Evolutionary conservation across 805 yeast species (phyloP).

Genomic region (Myxozyma neglecta): DNA sequence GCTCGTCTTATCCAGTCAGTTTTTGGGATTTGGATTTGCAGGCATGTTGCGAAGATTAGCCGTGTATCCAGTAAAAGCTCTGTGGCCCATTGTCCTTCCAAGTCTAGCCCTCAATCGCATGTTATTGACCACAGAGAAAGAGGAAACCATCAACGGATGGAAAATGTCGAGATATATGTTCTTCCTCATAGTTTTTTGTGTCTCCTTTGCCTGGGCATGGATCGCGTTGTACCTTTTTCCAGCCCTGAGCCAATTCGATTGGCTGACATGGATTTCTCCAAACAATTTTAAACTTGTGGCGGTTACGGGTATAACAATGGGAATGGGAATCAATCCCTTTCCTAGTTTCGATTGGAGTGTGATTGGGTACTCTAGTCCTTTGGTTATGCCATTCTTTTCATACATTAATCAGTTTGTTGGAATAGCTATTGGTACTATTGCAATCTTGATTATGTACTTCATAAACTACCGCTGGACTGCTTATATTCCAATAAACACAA

Average conservation of each 20-base stretch:
- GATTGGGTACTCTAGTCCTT: slow-evolving; percentile 43
- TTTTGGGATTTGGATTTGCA: slow-evolving; percentile 66
- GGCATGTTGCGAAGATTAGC: slow-evolving; percentile 61
- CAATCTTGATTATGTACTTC: slow-evolving; percentile 53
- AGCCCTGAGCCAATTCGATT: slow-evolving; percentile 57
- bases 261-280: slow-evolving; percentile 67
- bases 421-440: slow-evolving; percentile 51
- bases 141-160: slow-evolving; percentile 62
- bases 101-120: slow-evolving; percentile 57
- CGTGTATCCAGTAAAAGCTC: slow-evolving; percentile 62
- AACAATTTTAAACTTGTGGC: slow-evolving; percentile 60
- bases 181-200: slow-evolving; percentile 46
- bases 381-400: slow-evolving; percentile 30
- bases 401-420: slow-evolving; percentile 46
- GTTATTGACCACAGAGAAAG: slow-evolving; percentile 41
- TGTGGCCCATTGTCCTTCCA: slow-evolving; percentile 71
- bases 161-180: slow-evolving; percentile 53
- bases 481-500: slow-evolving; percentile 56
- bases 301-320: slow-evolving; percentile 61
- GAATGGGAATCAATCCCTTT: slow-evolving; percentile 64
- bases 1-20: slow-evolving; percentile 56
- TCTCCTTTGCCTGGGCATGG: slow-evolving; percentile 56
- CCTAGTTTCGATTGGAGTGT: slow-evolving; percentile 67
- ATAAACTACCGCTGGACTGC: slow-evolving; percentile 55
- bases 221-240: slow-evolving; percentile 61